Evolutionary conservation across 1,284 basidiomycete genomes (phyloP).

Genomic region (Microbotryum saponariae): DNA sequence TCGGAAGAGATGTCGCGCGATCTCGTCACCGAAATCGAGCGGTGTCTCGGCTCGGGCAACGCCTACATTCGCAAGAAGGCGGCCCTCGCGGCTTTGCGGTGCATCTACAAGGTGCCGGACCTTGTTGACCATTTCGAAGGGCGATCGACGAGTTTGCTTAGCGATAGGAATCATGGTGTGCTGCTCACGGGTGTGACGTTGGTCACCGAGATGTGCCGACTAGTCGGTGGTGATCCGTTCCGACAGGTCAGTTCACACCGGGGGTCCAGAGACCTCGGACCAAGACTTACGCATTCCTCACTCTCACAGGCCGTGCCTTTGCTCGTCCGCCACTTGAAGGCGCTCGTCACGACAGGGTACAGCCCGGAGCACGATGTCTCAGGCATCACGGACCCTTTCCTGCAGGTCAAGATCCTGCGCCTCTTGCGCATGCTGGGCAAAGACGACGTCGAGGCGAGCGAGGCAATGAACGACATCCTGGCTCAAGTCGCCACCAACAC

Average conservation of each 20-base stretch:
- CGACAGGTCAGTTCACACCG: slow-evolving; percentile 56
- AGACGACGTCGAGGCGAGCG: slow-evolving; percentile 77
- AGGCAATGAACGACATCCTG: slow-evolving; percentile 96
- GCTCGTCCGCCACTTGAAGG: slow-evolving; percentile 91
- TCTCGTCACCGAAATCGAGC: slow-evolving; percentile 93
- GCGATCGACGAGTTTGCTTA: slow-evolving; percentile 82
- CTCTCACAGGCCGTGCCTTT: slow-evolving; percentile 69
- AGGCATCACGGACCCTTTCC: slow-evolving; percentile 96
- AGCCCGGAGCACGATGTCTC: slow-evolving; percentile 99
- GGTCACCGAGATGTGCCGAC: slow-evolving; percentile 82
- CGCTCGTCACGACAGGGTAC: slow-evolving; percentile 91
- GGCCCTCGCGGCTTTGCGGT: slow-evolving; percentile 89
- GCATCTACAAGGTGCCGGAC: slow-evolving; percentile 94
- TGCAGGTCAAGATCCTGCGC: slow-evolving; percentile 86
- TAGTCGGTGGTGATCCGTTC: slow-evolving; percentile 68
- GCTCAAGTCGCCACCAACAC: slow-evolving; percentile 98
- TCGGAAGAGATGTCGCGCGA: slow-evolving; percentile 98
- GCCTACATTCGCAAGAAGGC: slow-evolving; percentile 99
- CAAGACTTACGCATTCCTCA: neutral
- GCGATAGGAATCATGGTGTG: slow-evolving; percentile 96
- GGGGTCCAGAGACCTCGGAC: neutral
- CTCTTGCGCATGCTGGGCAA: slow-evolving; percentile 79
- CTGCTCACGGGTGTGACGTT: slow-evolving; percentile 88
- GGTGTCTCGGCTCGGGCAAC: slow-evolving; percentile 92
- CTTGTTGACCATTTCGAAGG: slow-evolving; percentile 84